These are phyloP conservation scores for Penicillium pancosmium DNA, from an alignment of 495 filamentous ascomycete genomes.

Conservation along the genomic window DNA sequence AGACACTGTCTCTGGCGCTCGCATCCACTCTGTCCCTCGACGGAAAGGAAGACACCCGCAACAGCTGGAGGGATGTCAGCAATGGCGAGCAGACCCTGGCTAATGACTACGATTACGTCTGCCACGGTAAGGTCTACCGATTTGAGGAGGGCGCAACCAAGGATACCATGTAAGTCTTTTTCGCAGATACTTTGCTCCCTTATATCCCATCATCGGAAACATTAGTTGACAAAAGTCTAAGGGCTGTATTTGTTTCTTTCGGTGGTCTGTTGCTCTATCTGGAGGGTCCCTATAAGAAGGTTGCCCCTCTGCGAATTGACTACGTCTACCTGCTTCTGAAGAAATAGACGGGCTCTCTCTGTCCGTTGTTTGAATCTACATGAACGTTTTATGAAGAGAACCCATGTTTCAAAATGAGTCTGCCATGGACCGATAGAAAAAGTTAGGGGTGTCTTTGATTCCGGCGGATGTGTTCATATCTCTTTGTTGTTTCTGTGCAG, in stretches of 20 bases:
- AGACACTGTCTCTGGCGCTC: conserved; percentile 75
- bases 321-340: conserved; percentile 92
- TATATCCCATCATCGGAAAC: not conserved
- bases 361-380: not conserved
- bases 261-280: conserved; percentile 87
- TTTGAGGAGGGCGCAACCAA: conserved; percentile 85
- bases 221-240: conserved; percentile 36
- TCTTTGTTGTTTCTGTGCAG: conserved; percentile 32
- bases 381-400: not conserved
- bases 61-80: conserved; percentile 77
- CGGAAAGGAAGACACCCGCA: conserved; percentile 65
- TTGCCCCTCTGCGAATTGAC: conserved; percentile 86
- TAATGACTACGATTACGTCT: conserved; percentile 95
- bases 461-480: conserved; percentile 25
- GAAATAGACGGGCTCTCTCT: conserved; percentile 58
- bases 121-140: conserved; percentile 95
- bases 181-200: not conserved
- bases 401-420: not conserved
- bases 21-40: conserved; percentile 85
- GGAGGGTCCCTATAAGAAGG: conserved; percentile 93
- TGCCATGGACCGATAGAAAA: conserved; percentile 11
- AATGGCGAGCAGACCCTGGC: conserved; percentile 78
- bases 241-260: conserved; percentile 90
- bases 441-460: conserved; percentile 20
- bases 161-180: conserved; percentile 74